Conservation (phyloP, 2,329 filamentous ascomycete genomes). For the Penicillium sp. region DNA sequence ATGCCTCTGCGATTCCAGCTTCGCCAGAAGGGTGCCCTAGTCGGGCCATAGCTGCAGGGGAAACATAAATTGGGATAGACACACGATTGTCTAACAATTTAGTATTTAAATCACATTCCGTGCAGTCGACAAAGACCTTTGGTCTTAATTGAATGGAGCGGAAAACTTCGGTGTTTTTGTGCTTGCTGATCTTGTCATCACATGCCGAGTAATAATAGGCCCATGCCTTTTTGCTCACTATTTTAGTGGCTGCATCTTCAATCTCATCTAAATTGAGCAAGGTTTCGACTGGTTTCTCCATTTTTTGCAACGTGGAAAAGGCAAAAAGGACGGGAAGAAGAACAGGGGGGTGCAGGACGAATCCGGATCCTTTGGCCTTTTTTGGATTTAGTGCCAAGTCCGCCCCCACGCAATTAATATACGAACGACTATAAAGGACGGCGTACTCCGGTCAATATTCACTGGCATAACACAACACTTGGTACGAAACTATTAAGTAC, state of each 20-base stretch:
- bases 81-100: conserved; percentile 68
- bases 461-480: no score
- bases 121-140: conserved; percentile 81
- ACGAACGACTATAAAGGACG: neutral
- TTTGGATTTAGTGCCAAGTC: neutral
- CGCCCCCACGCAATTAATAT: neutral
- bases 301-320: neutral
- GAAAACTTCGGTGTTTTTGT: conserved; percentile 12
- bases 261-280: conserved; percentile 86
- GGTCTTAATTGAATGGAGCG: conserved; percentile 74
- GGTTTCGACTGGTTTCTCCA: conserved; percentile 49
- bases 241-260: conserved; percentile 71
- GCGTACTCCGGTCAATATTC: no score
- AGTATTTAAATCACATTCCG: conserved; percentile 68
- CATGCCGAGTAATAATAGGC: conserved; percentile 87
- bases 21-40: conserved; percentile 81
- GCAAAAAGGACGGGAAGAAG: neutral
- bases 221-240: conserved; percentile 78
- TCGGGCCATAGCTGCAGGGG: conserved; percentile 83
- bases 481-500: no score
- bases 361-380: neutral
- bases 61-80: conserved; percentile 72
- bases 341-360: neutral
- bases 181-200: conserved; percentile 65
- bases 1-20: conserved; percentile 74